Conservation (phyloP, 352 stramenopile genomes). For the Pythium apleroticum region DNA sequence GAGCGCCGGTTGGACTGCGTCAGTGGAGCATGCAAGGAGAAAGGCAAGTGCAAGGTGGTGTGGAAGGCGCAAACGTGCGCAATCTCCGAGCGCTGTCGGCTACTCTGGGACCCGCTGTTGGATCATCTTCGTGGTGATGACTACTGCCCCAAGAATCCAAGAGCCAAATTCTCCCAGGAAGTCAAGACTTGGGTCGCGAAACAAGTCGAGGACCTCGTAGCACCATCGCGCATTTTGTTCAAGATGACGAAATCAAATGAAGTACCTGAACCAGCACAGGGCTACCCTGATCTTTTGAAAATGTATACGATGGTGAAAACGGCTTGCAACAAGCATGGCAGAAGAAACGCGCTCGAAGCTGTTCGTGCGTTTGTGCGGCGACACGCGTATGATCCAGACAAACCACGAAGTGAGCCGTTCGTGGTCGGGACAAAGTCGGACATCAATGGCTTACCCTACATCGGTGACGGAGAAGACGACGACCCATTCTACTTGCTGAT, state of each 20-base stretch:
- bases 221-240: too few relatives aligned
- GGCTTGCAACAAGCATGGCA: not conserved
- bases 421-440: not conserved
- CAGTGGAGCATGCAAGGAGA: too few relatives aligned
- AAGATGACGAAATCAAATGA: too few relatives aligned
- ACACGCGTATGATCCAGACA: not conserved
- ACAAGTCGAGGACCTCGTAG: not conserved
- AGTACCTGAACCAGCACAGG: not conserved
- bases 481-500: not conserved
- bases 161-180: too few relatives aligned
- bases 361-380: not conserved
- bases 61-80: too few relatives aligned
- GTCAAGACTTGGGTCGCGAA: too few relatives aligned
- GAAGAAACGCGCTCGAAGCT: not conserved
- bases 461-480: conserved; percentile 4
- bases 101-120: too few relatives aligned
- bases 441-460: not conserved
- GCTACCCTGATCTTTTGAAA: not conserved
- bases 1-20: too few relatives aligned
- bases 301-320: not conserved
- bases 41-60: too few relatives aligned
- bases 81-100: too few relatives aligned
- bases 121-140: too few relatives aligned
- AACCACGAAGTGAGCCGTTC: not conserved
- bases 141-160: too few relatives aligned